Evolutionary conservation across 257 asterid species (phyloP), one percentile per base, ranked within the genome.

Genomic region (Datura wrightii): DNA sequence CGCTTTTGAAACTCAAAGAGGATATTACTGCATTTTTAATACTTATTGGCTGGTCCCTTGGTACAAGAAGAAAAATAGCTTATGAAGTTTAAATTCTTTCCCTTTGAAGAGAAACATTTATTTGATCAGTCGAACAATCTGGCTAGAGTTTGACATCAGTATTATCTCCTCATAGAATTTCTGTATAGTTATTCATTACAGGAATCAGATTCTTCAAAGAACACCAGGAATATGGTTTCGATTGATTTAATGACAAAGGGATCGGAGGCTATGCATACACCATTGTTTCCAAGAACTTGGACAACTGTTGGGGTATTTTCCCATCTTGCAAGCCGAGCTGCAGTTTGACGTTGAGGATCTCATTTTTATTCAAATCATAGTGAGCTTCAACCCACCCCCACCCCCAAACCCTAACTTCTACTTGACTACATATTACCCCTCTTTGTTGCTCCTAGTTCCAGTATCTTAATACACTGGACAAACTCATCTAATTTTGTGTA

Each of bases 181-280:
- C 62, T 78, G 48, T 78, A 8, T 24, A 78, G 82, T 52, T 74
- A 14, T 74, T 78, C 34, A 24, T 78, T 34, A 63, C 63, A 52
- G 82, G 82, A 52, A 31, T 50, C 82, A 34, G 7, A 78, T 78
- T 52, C 44, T 74, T 74, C 60, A 74, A 6, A 74, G 60, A 72
- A 46, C 81, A 74, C 44, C 56, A 13, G 60, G 60, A 74, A 48
- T 24, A 74, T 74, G 44, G 60, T 48, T 50, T 31, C 42, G 6
- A 36, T 36, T 36, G 44, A 66, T 66, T 66, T 6, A 36, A 36
- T 66, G 74, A 66, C 74, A 66, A 66, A 13, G 46, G 19, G 10
- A 36, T 66, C 36, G 74, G 10, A 66, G 16, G 74, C 74, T 36
- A 8, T 36, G 48, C 74, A 66, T 66, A 66, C 48, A 11, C 72